Evolutionary conservation across 2,329 filamentous ascomycete species (phyloP).

Genomic region (Botrytis hyacinthi): DNA sequence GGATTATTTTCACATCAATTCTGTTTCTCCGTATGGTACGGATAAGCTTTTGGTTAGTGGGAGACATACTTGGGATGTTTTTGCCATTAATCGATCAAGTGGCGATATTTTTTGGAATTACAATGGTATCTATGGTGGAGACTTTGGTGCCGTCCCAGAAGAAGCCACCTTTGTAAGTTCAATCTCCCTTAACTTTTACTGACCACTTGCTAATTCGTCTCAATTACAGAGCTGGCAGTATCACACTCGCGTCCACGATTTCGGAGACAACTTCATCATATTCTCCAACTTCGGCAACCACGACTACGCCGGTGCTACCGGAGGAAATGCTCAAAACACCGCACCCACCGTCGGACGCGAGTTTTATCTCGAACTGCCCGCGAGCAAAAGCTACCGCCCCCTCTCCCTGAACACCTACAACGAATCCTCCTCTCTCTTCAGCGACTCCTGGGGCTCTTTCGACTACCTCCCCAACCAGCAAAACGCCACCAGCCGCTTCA

Average conservation of each 20-base stretch:
- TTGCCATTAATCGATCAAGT: neutral
- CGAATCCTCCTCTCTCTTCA: neutral
- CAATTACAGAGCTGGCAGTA: neutral
- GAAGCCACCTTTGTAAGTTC: neutral
- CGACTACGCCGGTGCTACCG: neutral
- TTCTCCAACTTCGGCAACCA: neutral
- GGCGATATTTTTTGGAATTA: neutral
- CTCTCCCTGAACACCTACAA: neutral
- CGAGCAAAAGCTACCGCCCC: neutral
- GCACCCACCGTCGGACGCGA: neutral
- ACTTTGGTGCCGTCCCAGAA: neutral
- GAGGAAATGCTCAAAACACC: neutral
- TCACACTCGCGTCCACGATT: neutral
- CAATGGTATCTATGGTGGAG: neutral
- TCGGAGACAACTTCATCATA: neutral
- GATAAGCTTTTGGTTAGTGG: neutral
- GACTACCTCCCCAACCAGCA: neutral
- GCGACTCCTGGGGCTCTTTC: neutral
- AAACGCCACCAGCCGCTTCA: neutral
- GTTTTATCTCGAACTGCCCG: neutral
- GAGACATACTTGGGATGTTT: neutral
- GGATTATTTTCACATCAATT: neutral
- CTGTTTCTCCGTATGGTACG: neutral
- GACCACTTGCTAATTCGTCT: neutral
- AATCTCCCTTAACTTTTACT: neutral